Evolutionary conservation across 2,329 filamentous ascomycete species (phyloP).

Genomic region (Pseudocercospora fijiensis): DNA sequence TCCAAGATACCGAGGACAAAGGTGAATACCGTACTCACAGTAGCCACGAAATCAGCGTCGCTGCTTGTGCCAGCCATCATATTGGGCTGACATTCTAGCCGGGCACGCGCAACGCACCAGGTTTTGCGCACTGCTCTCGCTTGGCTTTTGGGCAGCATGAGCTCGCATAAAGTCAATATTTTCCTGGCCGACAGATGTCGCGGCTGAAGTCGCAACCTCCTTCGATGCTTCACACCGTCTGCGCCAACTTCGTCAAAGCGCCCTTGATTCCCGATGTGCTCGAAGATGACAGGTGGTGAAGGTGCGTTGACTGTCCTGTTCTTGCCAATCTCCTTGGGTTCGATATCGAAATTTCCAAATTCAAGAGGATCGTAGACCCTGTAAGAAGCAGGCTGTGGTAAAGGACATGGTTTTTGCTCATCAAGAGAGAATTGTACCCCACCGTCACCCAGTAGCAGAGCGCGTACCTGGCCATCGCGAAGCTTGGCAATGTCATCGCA

Average conservation of each 20-base stretch:
- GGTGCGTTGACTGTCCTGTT: slow-evolving; percentile 30
- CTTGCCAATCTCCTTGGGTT: slow-evolving; percentile 30
- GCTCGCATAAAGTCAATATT: slow-evolving; percentile 33
- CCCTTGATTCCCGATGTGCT: slow-evolving; percentile 25
- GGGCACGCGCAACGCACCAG: slow-evolving; percentile 35
- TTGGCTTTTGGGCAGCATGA: slow-evolving; percentile 30
- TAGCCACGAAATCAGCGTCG: slow-evolving; percentile 39
- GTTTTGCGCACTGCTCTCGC: slow-evolving; percentile 27
- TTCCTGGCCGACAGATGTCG: slow-evolving; percentile 23
- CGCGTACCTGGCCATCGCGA: slow-evolving; percentile 18
- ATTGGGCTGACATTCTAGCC: slow-evolving; percentile 22
- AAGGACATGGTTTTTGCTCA: slow-evolving; percentile 24
- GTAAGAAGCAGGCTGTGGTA: slow-evolving; percentile 28
- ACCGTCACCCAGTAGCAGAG: slow-evolving; percentile 27
- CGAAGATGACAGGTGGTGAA: slow-evolving; percentile 13
- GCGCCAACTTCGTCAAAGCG: slow-evolving; percentile 30
- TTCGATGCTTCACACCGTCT: slow-evolving; percentile 32
- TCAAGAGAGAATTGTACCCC: slow-evolving; percentile 31
- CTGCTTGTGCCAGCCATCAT: slow-evolving; percentile 20
- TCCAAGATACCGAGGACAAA: slow-evolving; percentile 37
- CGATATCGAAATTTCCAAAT: background rate
- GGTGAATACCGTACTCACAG: slow-evolving; percentile 43
- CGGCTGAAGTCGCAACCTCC: slow-evolving; percentile 33
- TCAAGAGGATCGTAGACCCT: slow-evolving; percentile 27
- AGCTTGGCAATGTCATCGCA: slow-evolving; percentile 32